These are phyloP conservation scores for Coffea canephora DNA, from an alignment of 257 asterid species.

Conservation along the genomic window DNA sequence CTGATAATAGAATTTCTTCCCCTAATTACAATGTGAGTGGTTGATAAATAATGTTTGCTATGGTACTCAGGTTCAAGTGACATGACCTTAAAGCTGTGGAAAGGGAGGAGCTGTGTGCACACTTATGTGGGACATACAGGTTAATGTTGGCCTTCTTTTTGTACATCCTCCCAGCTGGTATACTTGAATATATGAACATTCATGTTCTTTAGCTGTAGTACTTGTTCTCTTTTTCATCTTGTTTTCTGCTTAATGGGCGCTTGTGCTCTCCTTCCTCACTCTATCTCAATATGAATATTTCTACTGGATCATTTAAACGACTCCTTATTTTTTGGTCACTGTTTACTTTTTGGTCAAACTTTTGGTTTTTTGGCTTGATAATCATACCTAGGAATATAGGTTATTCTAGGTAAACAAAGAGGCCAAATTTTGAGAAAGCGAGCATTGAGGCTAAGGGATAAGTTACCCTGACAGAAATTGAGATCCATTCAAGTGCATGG, in stretches of 20 bases:
- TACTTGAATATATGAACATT: not conserved
- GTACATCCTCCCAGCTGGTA: not conserved
- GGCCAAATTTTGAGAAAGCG: not conserved
- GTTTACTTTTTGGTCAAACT: not conserved
- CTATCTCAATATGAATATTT: not conserved
- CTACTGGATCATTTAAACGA: not conserved
- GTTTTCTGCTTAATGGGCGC: not conserved
- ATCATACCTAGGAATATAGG: not conserved
- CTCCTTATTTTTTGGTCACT: not conserved
- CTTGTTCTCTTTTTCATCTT: not conserved
- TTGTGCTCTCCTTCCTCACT: not conserved
- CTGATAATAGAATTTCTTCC: not conserved
- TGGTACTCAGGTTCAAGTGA: conserved; percentile 84
- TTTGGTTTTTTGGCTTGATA: not conserved
- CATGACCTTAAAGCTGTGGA: conserved; percentile 89
- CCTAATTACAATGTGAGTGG: not conserved
- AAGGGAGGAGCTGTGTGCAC: conserved; percentile 67
- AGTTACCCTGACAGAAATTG: not conserved
- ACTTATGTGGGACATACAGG: conserved; percentile 92
- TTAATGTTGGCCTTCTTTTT: conserved; percentile 23
- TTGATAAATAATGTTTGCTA: conserved; percentile 14
- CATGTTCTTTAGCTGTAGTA: not conserved
- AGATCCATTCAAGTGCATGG: no score
- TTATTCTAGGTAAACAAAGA: not conserved
- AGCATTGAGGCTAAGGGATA: not conserved